Evolutionary conservation across 2,329 filamentous ascomycete genomes (phyloP).

Genomic region (Penicillium vulpinum): DNA sequence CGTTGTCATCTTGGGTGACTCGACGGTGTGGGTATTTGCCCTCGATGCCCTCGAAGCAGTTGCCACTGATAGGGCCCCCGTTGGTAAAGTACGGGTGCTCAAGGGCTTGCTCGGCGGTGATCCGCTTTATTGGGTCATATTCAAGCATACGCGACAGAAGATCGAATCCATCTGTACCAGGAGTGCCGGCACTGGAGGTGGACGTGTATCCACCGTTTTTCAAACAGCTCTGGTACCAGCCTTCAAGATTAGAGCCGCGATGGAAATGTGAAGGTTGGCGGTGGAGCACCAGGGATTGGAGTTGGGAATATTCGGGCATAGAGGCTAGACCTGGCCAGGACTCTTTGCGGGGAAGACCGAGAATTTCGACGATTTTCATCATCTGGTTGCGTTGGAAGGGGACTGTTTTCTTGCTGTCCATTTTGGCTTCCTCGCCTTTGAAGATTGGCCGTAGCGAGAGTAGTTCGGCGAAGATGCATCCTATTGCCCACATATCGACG

Average conservation of each 20-base stretch:
- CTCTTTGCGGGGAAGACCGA: slow-evolving; percentile 86
- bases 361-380: slow-evolving; percentile 97
- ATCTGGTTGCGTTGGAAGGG: slow-evolving; percentile 98
- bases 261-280: slow-evolving; percentile 51
- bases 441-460: slow-evolving; percentile 90
- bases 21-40: slow-evolving; percentile 85
- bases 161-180: slow-evolving; percentile 76
- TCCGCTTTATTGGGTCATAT: slow-evolving; percentile 85
- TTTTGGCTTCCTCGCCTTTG: slow-evolving; percentile 98
- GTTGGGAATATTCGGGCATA: slow-evolving; percentile 83
- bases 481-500: slow-evolving; percentile 95
- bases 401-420: slow-evolving; percentile 96
- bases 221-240: slow-evolving; percentile 74
- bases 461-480: slow-evolving; percentile 95
- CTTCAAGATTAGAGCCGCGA: slow-evolving; percentile 65
- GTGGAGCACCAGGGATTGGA: slow-evolving; percentile 54
- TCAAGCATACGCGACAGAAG: slow-evolving; percentile 80
- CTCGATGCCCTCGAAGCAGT: slow-evolving; percentile 89
- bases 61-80: slow-evolving; percentile 67
- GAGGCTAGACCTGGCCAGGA: slow-evolving; percentile 79
- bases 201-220: slow-evolving; percentile 57
- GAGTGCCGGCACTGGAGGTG: slow-evolving; percentile 53
- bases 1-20: slow-evolving; percentile 92
- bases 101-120: slow-evolving; percentile 86
- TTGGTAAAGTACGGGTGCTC: slow-evolving; percentile 84